Evolutionary conservation across 768 basidiomycete genomes (phyloP), one percentile per base, ranked within the genome.

Genomic region (Phlebiopsis flavidoalba): DNA sequence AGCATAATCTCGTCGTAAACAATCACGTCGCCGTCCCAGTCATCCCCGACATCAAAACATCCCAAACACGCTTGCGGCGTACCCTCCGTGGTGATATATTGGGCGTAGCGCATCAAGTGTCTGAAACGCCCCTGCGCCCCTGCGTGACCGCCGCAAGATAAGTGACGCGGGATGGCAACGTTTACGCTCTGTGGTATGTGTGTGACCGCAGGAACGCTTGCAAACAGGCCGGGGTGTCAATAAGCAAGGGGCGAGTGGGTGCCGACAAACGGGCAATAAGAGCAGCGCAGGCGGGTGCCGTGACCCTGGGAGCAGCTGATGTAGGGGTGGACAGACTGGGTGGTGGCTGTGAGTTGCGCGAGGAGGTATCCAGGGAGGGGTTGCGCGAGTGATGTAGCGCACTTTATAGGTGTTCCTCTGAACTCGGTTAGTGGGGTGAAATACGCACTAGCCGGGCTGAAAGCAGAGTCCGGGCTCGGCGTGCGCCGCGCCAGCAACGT

Each of bases 151-250:
- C 72, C 93, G 94, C 66, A 95, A 84, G 68, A 97, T 93, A 67
- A 97, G 84, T 24, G 91, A 89, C 0, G n/a, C n/a, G 95, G 94
- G 47, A 97, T 90, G 35, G 88, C 88, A 52, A 97, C 80, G 73
- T 95, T 95, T 61, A 93, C 82, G 71, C 87, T 89, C 64, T 85
- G 76, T 43, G 77, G 70, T 55, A 97, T 73, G 71, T 86, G 71
- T 86, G 91, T 59, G 79, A 80, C 2, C 83, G 75, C 37, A 86
- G 77, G 74, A 86, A 92, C 10, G 84, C 77, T n/a, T n/a, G 0
- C 82, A 77, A 19, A 86, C 78, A 3, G 89, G 85, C 4, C 94
- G 85, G n/a, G 43, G 91, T 92, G 73, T 97, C 94, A 69, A 96
- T 81, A 60, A 96, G 74, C 22, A 95, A 76, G 8, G 92, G 89